phyloP scores from a whole-genome alignment of 1,139 yeast species.

The Pichia sp. region DNA sequence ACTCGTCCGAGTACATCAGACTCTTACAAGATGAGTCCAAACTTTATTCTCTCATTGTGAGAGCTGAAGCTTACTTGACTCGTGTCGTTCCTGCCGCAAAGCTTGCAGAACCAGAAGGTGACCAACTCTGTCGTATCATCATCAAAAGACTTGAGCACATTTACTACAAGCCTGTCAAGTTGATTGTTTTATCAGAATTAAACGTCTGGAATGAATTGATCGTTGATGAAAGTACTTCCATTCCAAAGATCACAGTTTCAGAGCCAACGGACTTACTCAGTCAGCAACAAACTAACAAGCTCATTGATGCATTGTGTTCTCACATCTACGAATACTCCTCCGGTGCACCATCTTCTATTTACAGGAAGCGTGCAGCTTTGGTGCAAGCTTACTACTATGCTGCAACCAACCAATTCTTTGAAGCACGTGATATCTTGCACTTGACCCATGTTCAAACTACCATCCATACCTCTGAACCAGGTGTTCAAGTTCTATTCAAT shows the following conservation, averaged over 20 bases:
- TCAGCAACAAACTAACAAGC: slow-evolving; percentile 38
- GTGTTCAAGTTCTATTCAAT: slow-evolving; percentile 87
- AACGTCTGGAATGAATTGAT: slow-evolving; percentile 50
- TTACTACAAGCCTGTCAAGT: slow-evolving; percentile 82
- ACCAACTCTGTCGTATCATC: slow-evolving; percentile 68
- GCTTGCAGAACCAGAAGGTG: slow-evolving; percentile 38
- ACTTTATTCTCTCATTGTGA: slow-evolving; percentile 68
- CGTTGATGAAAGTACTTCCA: slow-evolving; percentile 18
- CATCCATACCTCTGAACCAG: slow-evolving; percentile 78
- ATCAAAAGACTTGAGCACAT: slow-evolving; percentile 87
- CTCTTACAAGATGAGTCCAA: slow-evolving; percentile 82
- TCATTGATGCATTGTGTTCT: slow-evolving; percentile 60
- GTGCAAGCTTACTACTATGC: slow-evolving; percentile 88
- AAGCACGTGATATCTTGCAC: slow-evolving; percentile 84
- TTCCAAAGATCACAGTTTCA: slow-evolving; percentile 29
- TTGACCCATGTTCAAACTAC: slow-evolving; percentile 77
- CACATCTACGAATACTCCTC: slow-evolving; percentile 61
- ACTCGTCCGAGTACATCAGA: slow-evolving; percentile 87
- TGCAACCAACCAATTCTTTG: slow-evolving; percentile 71
- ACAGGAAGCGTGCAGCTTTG: slow-evolving; percentile 79
- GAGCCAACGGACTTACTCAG: slow-evolving; percentile 25
- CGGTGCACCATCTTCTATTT: slow-evolving; percentile 34
- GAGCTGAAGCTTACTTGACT: slow-evolving; percentile 85
- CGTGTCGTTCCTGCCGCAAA: slow-evolving; percentile 42
- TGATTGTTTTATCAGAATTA: slow-evolving; percentile 62